phyloP scores from a whole-genome alignment of 805 yeast genomes.

The Candida suzukii region DNA sequence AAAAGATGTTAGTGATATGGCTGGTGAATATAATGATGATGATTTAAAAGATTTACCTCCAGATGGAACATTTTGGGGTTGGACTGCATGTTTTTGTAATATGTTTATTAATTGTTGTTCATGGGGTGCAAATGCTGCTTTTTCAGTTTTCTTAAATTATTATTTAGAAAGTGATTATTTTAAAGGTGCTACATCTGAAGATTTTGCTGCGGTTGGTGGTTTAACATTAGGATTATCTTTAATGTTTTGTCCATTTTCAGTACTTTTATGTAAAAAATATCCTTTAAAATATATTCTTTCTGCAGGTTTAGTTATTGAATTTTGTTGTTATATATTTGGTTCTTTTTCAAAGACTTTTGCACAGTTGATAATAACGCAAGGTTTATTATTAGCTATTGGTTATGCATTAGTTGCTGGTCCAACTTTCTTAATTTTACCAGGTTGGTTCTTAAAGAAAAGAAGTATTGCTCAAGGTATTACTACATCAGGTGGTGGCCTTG shows the following conservation, averaged over 20 bases:
- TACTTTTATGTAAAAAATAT: conserved; percentile 37
- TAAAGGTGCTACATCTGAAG: conserved; percentile 42
- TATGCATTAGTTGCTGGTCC: conserved; percentile 32
- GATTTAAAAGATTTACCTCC: conserved; percentile 29
- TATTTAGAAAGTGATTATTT: conserved; percentile 36
- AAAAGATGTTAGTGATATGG: conserved; percentile 11
- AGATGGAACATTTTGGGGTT: conserved; percentile 40
- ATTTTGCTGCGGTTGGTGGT: conserved; percentile 53
- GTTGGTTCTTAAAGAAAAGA: conserved; percentile 40
- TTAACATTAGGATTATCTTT: conserved; percentile 49
- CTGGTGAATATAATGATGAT: conserved; percentile 24
- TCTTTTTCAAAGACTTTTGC: conserved; percentile 33
- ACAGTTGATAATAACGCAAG: conserved; percentile 44
- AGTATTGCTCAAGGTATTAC: conserved; percentile 44
- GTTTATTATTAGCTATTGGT: conserved; percentile 37
- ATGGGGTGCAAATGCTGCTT: conserved; percentile 51
- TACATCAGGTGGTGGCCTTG: conserved; percentile 45
- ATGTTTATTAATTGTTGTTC: conserved; percentile 29
- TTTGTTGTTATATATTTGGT: conserved; percentile 36
- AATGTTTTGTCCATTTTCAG: conserved; percentile 50
- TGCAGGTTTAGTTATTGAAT: conserved; percentile 32
- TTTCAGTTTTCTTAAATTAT: conserved; percentile 46
- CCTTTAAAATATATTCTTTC: conserved; percentile 42
- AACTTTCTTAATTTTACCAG: conserved; percentile 31
- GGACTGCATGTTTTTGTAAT: conserved; percentile 37